Evolutionary conservation across 164 flowering plant species (phyloP).

Genomic region (Vitis labrusca): DNA sequence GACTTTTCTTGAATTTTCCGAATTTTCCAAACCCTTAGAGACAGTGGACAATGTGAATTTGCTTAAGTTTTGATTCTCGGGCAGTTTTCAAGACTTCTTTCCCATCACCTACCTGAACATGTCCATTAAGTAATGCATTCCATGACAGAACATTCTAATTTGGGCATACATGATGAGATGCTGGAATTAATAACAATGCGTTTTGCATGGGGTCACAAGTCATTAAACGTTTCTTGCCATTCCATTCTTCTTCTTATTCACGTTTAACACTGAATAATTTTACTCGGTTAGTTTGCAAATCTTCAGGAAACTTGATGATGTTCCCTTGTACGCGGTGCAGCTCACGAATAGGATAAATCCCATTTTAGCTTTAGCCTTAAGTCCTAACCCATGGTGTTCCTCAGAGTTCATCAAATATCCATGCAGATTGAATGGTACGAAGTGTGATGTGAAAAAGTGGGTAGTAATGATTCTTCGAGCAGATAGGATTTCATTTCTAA

Average conservation of each 20-base stretch:
- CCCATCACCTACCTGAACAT: slow-evolving; percentile 40
- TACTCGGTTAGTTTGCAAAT: too few relatives aligned
- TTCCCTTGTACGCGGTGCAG: too few relatives aligned
- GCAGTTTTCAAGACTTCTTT: slow-evolving; percentile 29
- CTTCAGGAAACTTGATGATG: too few relatives aligned
- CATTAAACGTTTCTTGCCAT: too few relatives aligned
- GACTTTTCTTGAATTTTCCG: slow-evolving; percentile 28
- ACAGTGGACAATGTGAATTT: slow-evolving; percentile 46
- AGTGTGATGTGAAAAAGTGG: neutral
- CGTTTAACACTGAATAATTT: too few relatives aligned
- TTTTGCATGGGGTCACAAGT: slow-evolving; percentile 45
- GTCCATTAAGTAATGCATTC: slow-evolving; percentile 56
- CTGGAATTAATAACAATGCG: slow-evolving; percentile 45
- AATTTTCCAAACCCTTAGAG: slow-evolving; percentile 42
- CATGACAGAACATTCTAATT: slow-evolving; percentile 41
- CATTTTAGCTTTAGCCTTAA: too few relatives aligned
- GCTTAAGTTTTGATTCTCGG: slow-evolving; percentile 35
- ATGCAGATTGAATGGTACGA: too few relatives aligned
- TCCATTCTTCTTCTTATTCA: too few relatives aligned
- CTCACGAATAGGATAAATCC: too few relatives aligned
- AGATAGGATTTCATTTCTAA: neutral
- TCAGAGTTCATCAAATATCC: too few relatives aligned
- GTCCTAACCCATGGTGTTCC: too few relatives aligned
- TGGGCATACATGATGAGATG: slow-evolving; percentile 38
- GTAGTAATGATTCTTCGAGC: neutral